These are phyloP conservation scores for Russula earlei DNA, from an alignment of 768 basidiomycete species.

Conservation along the genomic window DNA sequence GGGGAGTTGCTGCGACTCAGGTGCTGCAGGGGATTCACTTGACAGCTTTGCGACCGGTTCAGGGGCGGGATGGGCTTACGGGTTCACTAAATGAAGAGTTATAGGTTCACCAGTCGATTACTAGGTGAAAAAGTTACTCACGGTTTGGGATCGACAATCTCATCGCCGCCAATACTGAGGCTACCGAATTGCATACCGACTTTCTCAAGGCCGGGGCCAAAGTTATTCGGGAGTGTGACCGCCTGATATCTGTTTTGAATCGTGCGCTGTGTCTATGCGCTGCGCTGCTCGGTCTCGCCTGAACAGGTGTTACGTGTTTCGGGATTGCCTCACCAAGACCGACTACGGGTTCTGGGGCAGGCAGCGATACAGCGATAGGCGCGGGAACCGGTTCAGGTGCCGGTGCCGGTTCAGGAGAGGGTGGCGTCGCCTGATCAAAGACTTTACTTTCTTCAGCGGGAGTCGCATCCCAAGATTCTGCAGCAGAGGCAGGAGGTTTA, in stretches of 20 bases:
- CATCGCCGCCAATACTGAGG: constrained; percentile 63
- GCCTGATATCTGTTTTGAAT: constrained; percentile 77
- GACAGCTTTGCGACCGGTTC: constrained; percentile 12
- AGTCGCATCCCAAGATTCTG: constrained; percentile 27
- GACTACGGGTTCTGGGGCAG: constrained; percentile 23
- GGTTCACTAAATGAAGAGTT: constrained; percentile 21
- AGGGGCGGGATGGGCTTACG: constrained; percentile 18
- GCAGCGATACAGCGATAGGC: constrained; percentile 23
- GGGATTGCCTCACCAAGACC: constrained; percentile 20
- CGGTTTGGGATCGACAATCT: constrained; percentile 43
- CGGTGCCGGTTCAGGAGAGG: neutral
- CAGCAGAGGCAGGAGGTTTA: constrained; percentile 27
- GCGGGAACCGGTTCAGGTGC: constrained; percentile 27
- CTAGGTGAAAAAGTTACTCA: constrained; percentile 28
- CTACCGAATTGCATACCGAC: constrained; percentile 89
- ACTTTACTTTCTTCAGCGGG: constrained; percentile 9
- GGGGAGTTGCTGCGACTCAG: constrained; percentile 8
- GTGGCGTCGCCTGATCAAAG: constrained; percentile 13
- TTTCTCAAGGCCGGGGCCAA: constrained; percentile 58
- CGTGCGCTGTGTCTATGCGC: constrained; percentile 50
- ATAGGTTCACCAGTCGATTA: neutral
- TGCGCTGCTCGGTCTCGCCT: constrained; percentile 42
- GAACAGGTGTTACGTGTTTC: constrained; percentile 32
- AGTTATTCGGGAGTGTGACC: constrained; percentile 62
- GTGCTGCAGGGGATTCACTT: constrained; percentile 12